These are phyloP conservation scores for Stentor roeselii DNA, from an alignment of 73 alveolate genomes.

Conservation along the genomic window DNA sequence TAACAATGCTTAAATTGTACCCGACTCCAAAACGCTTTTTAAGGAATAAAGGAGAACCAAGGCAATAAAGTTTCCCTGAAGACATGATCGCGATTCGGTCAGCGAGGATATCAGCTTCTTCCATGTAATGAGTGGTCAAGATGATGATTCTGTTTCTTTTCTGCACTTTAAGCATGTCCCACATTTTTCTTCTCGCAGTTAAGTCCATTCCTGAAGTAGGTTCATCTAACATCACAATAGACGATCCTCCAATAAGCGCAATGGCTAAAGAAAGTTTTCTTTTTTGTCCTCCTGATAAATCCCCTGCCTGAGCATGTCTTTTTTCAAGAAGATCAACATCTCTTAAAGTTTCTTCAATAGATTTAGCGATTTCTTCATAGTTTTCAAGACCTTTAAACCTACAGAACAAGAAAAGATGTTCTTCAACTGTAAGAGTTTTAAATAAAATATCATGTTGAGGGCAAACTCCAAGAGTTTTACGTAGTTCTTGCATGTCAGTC, in stretches of 20 bases:
- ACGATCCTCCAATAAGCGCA: conserved; percentile 63
- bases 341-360: conserved; percentile 41
- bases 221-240: conserved; percentile 66
- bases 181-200: conserved; percentile 72
- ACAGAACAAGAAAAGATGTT: conserved; percentile 67
- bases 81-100: conserved; percentile 80
- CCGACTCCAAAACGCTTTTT: conserved; percentile 48
- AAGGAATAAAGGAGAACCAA: conserved; percentile 44
- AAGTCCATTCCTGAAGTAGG: conserved; percentile 81
- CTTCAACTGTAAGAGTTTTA: conserved; percentile 69
- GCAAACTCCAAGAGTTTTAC: conserved; percentile 93
- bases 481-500: conserved; percentile 62
- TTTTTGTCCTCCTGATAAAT: conserved; percentile 77
- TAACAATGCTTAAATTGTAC: conserved; percentile 11
- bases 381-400: conserved; percentile 56
- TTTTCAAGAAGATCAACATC: conserved; percentile 54
- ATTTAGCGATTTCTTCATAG: conserved; percentile 15
- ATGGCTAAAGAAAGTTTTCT: conserved; percentile 75
- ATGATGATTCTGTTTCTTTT: conserved; percentile 41
- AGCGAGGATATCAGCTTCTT: conserved; percentile 84
- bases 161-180: conserved; percentile 65
- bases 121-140: conserved; percentile 88
- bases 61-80: conserved; percentile 55
- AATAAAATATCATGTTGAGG: conserved; percentile 95
- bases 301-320: conserved; percentile 38